phyloP scores from a whole-genome alignment of 2,329 filamentous ascomycete species.

The Trichoderma guizhouense region DNA sequence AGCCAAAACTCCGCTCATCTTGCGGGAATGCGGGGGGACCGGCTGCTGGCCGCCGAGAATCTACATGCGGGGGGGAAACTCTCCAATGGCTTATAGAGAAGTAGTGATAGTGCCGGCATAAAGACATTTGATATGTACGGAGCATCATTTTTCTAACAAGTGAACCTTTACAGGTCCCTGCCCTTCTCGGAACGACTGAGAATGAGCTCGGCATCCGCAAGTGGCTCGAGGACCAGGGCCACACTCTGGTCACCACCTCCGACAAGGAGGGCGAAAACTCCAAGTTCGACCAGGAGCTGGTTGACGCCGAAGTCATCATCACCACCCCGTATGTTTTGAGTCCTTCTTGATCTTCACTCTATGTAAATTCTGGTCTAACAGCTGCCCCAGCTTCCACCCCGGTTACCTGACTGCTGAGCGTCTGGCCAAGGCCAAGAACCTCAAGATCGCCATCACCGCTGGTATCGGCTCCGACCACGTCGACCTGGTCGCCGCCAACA shows the following conservation, averaged over 20 bases:
- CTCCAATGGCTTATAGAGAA: background rate
- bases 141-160: background rate
- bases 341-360: background rate
- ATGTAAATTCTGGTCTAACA: background rate
- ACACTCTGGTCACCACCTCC: conserved; percentile 94
- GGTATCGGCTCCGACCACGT: conserved; percentile 99
- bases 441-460: conserved; percentile 94
- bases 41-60: background rate
- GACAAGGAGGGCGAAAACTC: conserved; percentile 96
- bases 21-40: conserved; percentile 19
- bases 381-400: conserved; percentile 77
- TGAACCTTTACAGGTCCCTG: conserved; percentile 55
- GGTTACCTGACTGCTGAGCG: conserved; percentile 97
- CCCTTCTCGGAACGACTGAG: conserved; percentile 90
- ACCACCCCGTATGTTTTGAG: conserved; percentile 74
- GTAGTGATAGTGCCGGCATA: background rate
- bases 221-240: conserved; percentile 96
- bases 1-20: background rate
- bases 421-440: conserved; percentile 96
- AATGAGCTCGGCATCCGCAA: conserved; percentile 96
- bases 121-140: background rate
- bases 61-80: background rate
- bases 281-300: conserved; percentile 90
- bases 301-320: conserved; percentile 97
- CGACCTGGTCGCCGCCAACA: conserved; percentile 95